These are phyloP conservation scores for Aspergillus alliaceus DNA, from an alignment of 2,329 filamentous ascomycete species.

Conservation along the genomic window DNA sequence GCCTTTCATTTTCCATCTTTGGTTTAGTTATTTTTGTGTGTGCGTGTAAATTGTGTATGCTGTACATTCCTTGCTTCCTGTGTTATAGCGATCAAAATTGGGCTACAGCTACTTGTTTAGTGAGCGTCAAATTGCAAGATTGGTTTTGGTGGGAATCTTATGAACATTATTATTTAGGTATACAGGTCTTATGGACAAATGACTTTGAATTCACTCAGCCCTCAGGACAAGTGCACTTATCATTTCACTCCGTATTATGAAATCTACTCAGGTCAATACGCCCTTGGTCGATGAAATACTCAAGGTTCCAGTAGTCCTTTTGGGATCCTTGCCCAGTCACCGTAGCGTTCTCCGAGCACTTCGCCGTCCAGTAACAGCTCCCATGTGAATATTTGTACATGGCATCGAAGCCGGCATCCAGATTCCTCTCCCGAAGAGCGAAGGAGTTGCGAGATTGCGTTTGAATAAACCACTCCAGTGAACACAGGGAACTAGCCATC, in stretches of 20 bases:
- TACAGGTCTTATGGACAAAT: neutral
- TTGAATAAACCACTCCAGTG: slow-evolving; percentile 26
- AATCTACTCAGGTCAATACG: slow-evolving; percentile 6
- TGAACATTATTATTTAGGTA: neutral
- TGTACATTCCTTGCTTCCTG: neutral
- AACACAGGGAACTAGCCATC: slow-evolving; percentile 24
- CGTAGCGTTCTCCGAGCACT: slow-evolving; percentile 16
- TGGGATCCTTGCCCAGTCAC: slow-evolving; percentile 14
- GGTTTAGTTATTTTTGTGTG: neutral
- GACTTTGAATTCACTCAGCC: too few species aligned
- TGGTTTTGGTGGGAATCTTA: neutral
- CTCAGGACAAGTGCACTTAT: too few species aligned
- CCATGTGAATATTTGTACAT: slow-evolving; percentile 18
- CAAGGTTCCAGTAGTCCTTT: slow-evolving; percentile 20
- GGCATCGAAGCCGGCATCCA: slow-evolving; percentile 17
- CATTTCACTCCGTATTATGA: neutral
- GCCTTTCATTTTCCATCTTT: neutral
- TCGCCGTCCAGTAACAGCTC: slow-evolving; percentile 24
- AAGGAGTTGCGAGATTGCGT: slow-evolving; percentile 16
- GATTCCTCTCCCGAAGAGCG: slow-evolving; percentile 13
- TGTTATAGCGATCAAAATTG: neutral
- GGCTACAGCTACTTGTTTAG: neutral
- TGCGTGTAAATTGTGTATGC: neutral
- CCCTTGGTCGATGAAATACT: slow-evolving; percentile 15
- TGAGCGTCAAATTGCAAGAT: neutral